Base-by-base conservation (phyloP, 129 eudicot genomes). In the Erigeron canadensis region DNA sequence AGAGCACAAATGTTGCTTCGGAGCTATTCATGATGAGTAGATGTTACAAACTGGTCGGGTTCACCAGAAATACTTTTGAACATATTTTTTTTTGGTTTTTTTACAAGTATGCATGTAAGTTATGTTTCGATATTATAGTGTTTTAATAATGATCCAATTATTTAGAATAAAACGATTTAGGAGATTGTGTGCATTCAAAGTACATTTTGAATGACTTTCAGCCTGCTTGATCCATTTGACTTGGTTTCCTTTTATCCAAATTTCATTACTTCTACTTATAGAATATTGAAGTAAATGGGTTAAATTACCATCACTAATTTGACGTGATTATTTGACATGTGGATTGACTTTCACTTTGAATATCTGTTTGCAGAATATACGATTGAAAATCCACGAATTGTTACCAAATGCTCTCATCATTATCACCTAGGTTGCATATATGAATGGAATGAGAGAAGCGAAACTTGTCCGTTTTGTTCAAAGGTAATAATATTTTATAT, bases 401-500 rank as follows among this genome's bases (percentile, higher is more conserved):
- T 77, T 44, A 77, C 81, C 47, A 77, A 77, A 71, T 77, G 81
- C 66, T 42, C 66, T 34, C 81, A 77, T 45, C 81, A 77, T 71
- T 77, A 70, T 77, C 81, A 77, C 53, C 58, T 77, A 45, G 72
- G 81, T 34, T 77, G 81, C 60, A 71, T 77, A 57, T 77, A 77
- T 13, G 81, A 77, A 63, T 77, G 81, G 81, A 77, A 71, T 37
- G 81, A 77, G 61, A 77, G 81, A 77, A 77, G 81, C 42, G 76
- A 77, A 77, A 77, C 81, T 2, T 77, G 81, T 34, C 81, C 81
- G 17, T 71, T 77, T 42, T 77, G 81, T 77, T 77, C 81, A 1
- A 64, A 77, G 81, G 81, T 77, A 71, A 77, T 28, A 5, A 16
- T 47, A 6, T 65, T 7, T 7, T 3, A 54, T 75, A 19, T 69